These are phyloP conservation scores for Lagerstroemia speciosa DNA, from an alignment of 345 rosid genomes.

Conservation along the genomic window DNA sequence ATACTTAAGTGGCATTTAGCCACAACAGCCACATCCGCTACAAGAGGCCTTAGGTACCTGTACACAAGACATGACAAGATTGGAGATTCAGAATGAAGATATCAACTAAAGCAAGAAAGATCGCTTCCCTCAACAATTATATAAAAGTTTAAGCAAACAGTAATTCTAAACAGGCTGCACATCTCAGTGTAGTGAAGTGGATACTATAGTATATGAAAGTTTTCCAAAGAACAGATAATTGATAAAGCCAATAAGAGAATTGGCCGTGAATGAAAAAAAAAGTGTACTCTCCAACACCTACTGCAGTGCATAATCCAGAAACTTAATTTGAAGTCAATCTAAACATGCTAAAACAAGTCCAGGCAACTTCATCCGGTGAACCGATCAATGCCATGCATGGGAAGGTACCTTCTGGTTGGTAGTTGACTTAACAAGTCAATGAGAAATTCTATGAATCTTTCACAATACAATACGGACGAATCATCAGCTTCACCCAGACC, in stretches of 20 bases:
- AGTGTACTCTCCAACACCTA: background rate
- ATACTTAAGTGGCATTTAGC: conserved; percentile 90
- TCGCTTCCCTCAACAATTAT: background rate
- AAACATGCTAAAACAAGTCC: background rate
- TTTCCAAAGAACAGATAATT: background rate
- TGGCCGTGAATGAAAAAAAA: background rate
- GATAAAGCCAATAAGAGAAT: background rate
- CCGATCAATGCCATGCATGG: background rate
- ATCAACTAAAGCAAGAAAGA: background rate
- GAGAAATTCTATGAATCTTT: conserved; percentile 96
- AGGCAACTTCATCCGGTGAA: background rate
- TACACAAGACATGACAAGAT: background rate
- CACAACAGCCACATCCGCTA: conserved; percentile 91
- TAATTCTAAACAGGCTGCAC: background rate
- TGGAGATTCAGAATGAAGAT: background rate
- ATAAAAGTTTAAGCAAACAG: background rate
- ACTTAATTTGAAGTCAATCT: background rate
- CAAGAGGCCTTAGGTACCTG: conserved; percentile 96
- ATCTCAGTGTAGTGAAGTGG: background rate
- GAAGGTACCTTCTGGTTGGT: conserved; percentile 85
- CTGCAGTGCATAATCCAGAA: background rate
- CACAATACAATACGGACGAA: conserved; percentile 76
- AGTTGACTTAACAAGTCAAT: conserved; percentile 93
- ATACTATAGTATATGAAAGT: background rate
- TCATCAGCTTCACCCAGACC: conserved; percentile 46